Conservation (phyloP, 106 monocot genomes). For the Vanilla planifolia region DNA sequence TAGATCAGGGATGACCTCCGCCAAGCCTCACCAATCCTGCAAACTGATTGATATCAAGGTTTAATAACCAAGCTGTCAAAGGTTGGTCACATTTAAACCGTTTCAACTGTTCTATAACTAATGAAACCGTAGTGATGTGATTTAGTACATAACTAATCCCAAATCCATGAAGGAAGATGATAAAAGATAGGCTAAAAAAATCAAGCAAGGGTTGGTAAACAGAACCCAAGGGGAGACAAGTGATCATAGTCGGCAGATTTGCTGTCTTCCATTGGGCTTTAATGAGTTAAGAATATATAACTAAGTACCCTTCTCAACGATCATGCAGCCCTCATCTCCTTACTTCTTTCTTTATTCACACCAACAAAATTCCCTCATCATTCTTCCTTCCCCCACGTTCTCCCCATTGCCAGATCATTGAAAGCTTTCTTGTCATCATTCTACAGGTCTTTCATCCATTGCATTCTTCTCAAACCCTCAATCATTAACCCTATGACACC, state of each 20-base stretch:
- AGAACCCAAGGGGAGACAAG: background rate
- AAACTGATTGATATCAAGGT: no score
- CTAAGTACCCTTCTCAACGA: background rate
- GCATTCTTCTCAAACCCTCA: background rate
- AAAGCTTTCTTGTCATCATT: background rate
- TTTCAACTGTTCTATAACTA: no score
- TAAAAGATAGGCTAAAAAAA: no score
- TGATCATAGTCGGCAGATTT: background rate
- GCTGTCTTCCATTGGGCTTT: background rate
- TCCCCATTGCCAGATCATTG: slow-evolving; percentile 3
- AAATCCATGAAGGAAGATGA: no score
- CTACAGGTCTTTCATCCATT: background rate
- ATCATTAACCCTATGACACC: background rate
- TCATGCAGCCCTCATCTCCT: background rate
- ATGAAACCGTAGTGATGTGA: no score
- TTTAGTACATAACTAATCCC: no score
- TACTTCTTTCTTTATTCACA: background rate
- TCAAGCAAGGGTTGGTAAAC: slow-evolving; percentile 4
- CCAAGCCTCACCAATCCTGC: no score
- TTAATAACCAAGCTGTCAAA: no score
- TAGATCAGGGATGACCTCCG: no score
- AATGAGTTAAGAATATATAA: slow-evolving; percentile 4
- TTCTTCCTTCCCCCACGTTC: slow-evolving; percentile 3
- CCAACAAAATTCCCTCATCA: background rate
- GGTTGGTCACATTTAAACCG: no score